Base-by-base conservation (phyloP, 345 rosid genomes). In the Alliaria petiolata region DNA sequence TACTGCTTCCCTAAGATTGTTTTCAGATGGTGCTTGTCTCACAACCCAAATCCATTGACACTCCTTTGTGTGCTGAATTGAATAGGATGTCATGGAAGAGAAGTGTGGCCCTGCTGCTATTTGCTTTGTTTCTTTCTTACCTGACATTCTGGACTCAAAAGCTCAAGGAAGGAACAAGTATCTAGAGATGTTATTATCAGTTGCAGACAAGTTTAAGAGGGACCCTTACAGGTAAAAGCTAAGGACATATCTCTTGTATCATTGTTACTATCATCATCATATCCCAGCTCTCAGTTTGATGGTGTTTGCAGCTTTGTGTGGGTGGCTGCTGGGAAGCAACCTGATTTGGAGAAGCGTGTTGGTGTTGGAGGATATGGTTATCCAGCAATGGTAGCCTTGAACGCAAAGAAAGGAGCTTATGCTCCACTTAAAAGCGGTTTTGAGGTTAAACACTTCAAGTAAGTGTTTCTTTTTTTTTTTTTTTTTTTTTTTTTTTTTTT, bases 351-450 rank as follows among this genome's bases (percentile, higher is more conserved):
- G 81, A 85, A 76, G 40, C 86, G 50, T 10, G 92, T 93, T 20
- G 91, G 97, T 10, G 95, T 93, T 34, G 98, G 98, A 50, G 98
- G 97, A 59, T 93, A 93, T 30, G 98, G 97, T 4, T 93, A 91
- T 55, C 97, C 98, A 2, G 98, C 97, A 40, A 78, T 93, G 72
- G 92, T 93, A 36, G 98, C 98, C 58, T 68, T 93, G 79, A 93
- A 93, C 59, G 81, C 83, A 50, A 93, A 93, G 88, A 91, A 91
- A 83, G 97, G 92, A 71, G 97, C 88, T 3, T 89, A 87, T 79
- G 89, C 96, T 66, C 97, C 98, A 13, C 92, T 93, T 30, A 89
- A 84, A 82, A 91, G 98, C 44, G 97, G 97, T 57, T 93, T 80
- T 69, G 96, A 87, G 76, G 88, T 91, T 16, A 91, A 86, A 22